A percentile compares a stretch with the other conserved stretches of the same genome.
phyloP scores from a whole-genome alignment of 805 yeast species.

The Lachancea cidri region DNA sequence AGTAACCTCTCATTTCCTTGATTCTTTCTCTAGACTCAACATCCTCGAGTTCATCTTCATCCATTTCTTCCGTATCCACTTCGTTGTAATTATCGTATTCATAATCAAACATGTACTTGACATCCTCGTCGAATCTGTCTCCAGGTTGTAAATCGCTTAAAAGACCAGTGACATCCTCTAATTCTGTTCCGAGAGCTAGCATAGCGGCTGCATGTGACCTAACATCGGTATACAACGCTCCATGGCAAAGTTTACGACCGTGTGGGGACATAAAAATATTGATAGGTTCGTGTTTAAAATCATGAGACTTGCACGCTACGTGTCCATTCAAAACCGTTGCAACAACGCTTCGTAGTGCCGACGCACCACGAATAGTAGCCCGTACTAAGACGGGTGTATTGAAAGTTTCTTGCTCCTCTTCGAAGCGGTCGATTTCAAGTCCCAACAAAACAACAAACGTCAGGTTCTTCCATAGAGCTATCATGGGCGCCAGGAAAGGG shows the following conservation, averaged over 20 bases:
- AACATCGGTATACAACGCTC: slow-evolving; percentile 54
- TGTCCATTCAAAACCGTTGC: slow-evolving; percentile 58
- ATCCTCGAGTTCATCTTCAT: slow-evolving; percentile 19
- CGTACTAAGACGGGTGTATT: slow-evolving; percentile 44
- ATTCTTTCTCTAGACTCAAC: slow-evolving; percentile 15
- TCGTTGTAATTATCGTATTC: slow-evolving; percentile 44
- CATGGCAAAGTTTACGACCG: slow-evolving; percentile 56
- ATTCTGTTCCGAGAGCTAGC: slow-evolving; percentile 42
- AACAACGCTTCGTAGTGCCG: slow-evolving; percentile 56
- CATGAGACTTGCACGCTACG: slow-evolving; percentile 42
- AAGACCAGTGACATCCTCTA: slow-evolving; percentile 48
- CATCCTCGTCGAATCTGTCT: slow-evolving; percentile 67
- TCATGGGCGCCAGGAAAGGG: slow-evolving; percentile 56
- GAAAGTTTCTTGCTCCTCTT: slow-evolving; percentile 34
- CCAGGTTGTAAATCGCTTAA: slow-evolving; percentile 51
- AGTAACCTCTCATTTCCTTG: slow-evolving; percentile 18
- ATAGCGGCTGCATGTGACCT: slow-evolving; percentile 54
- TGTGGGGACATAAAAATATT: slow-evolving; percentile 60
- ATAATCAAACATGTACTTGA: slow-evolving; percentile 53
- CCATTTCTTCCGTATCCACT: slow-evolving; percentile 25
- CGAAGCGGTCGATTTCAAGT: slow-evolving; percentile 54
- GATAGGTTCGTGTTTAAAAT: slow-evolving; percentile 53
- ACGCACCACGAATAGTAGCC: slow-evolving; percentile 53
- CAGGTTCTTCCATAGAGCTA: slow-evolving; percentile 62
- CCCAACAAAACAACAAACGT: slow-evolving; percentile 57